Conservation (phyloP, 108 stramenopile species). For the Fistulifera solaris region DNA sequence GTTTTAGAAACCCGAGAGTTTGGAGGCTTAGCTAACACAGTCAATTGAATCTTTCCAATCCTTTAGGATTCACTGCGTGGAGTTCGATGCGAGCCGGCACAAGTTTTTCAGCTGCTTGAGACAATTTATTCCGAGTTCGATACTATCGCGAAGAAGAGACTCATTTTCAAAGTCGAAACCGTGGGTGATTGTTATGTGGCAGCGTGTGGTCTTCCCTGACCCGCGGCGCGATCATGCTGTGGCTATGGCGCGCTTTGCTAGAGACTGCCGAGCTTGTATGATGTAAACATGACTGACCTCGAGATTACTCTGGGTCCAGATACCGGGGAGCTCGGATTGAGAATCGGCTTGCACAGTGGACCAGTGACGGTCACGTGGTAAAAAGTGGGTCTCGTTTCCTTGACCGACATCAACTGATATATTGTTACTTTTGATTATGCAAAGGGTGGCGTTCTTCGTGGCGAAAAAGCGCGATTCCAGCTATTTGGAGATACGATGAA, state of each 20-base stretch:
- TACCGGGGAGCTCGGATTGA: constrained; percentile 9
- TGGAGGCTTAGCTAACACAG: not conserved
- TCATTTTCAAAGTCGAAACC: constrained; percentile 14
- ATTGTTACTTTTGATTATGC: not conserved
- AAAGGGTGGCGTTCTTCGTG: constrained; percentile 17
- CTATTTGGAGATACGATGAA: constrained; percentile 16
- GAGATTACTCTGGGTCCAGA: constrained; percentile 14
- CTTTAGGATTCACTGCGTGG: constrained; percentile 25
- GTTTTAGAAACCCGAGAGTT: not conserved
- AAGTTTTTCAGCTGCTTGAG: constrained; percentile 22
- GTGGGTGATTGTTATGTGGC: constrained; percentile 16
- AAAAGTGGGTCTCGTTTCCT: not conserved
- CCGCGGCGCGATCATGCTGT: constrained; percentile 7
- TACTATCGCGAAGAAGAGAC: constrained; percentile 4
- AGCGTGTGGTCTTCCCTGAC: constrained; percentile 2
- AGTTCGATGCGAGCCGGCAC: constrained; percentile 14
- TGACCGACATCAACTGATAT: not conserved
- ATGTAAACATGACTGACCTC: constrained; percentile 1
- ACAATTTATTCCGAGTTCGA: constrained; percentile 9
- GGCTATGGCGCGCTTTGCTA: constrained; percentile 11
- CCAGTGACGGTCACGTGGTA: not conserved
- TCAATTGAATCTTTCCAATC: not conserved
- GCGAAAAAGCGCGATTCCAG: constrained; percentile 19
- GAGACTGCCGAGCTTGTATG: constrained; percentile 10
- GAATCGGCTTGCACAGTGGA: constrained; percentile 10